These are phyloP conservation scores for Monosporascus sp. DNA, from an alignment of 2,329 filamentous ascomycete genomes.

Conservation along the genomic window DNA sequence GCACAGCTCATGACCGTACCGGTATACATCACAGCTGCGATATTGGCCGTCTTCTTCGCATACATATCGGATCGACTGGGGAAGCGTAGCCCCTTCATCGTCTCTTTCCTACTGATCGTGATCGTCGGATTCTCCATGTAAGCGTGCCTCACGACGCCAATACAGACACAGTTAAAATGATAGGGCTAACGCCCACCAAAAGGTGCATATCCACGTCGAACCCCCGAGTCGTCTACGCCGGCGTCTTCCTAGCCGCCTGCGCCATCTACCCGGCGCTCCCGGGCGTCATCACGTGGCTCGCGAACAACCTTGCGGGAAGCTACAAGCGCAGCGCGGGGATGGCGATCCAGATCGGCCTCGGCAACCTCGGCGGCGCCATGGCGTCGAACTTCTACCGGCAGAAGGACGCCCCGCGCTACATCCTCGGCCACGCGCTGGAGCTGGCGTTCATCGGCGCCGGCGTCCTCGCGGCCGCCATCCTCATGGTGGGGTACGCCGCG, in stretches of 20 bases:
- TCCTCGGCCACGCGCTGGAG: slow-evolving; percentile 46
- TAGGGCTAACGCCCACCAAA: slow-evolving; percentile 24
- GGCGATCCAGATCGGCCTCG: slow-evolving; percentile 58
- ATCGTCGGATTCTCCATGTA: slow-evolving; percentile 53
- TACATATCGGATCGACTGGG: slow-evolving; percentile 50
- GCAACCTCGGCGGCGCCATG: slow-evolving; percentile 59
- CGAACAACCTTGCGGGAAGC: slow-evolving; percentile 67
- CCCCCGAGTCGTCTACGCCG: slow-evolving; percentile 62
- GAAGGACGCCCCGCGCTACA: slow-evolving; percentile 42
- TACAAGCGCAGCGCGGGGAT: slow-evolving; percentile 63
- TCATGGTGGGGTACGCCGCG: slow-evolving; percentile 45
- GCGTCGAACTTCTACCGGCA: slow-evolving; percentile 66
- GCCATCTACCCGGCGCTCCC: slow-evolving; percentile 77
- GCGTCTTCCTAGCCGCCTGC: slow-evolving; percentile 69
- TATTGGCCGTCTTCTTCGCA: slow-evolving; percentile 48
- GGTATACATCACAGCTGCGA: slow-evolving; percentile 60
- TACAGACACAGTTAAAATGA: neutral
- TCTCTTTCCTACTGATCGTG: slow-evolving; percentile 48
- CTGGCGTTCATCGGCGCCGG: slow-evolving; percentile 43
- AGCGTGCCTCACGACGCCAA: slow-evolving; percentile 6
- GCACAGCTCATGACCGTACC: slow-evolving; percentile 61
- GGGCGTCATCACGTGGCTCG: slow-evolving; percentile 73
- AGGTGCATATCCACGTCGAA: slow-evolving; percentile 55
- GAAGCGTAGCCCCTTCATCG: slow-evolving; percentile 50
- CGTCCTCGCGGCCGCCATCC: slow-evolving; percentile 37